A percentile compares a stretch with the other conserved stretches of the same genome.
phyloP scores from a whole-genome alignment of 1,284 basidiomycete species.

The Garcileccinum viscosum region DNA sequence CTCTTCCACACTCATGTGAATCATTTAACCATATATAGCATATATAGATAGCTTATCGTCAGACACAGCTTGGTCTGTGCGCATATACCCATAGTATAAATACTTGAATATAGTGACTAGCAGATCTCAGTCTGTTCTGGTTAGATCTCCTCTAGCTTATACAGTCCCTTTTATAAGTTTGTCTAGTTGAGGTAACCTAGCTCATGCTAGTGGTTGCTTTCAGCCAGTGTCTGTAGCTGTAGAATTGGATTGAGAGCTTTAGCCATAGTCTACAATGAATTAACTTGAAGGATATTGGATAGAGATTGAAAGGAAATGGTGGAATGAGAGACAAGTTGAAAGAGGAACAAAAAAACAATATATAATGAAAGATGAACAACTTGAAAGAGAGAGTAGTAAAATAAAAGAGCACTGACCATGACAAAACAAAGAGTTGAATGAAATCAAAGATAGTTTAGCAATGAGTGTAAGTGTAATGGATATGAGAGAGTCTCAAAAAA shows the following conservation, averaged over 20 bases:
- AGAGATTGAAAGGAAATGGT: not conserved
- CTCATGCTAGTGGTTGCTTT: too few relatives aligned
- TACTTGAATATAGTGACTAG: too few relatives aligned
- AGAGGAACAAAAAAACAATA: not conserved
- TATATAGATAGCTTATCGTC: too few relatives aligned
- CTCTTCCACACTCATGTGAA: too few relatives aligned
- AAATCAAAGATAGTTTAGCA: not conserved
- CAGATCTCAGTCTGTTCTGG: too few relatives aligned
- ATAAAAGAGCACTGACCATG: not conserved
- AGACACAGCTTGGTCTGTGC: too few relatives aligned
- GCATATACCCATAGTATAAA: too few relatives aligned
- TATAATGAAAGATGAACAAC: not conserved
- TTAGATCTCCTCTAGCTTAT: too few relatives aligned
- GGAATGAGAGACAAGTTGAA: not conserved
- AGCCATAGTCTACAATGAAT: not conserved
- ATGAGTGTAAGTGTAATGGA: not conserved
- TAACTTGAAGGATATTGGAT: not conserved
- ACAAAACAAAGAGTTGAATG: not conserved
- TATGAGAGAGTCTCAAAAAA: not conserved
- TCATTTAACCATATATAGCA: too few relatives aligned
- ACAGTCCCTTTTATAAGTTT: too few relatives aligned
- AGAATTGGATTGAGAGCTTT: not conserved
- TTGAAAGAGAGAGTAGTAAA: not conserved
- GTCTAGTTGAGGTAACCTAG: too few relatives aligned
- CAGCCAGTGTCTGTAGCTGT: not conserved